Conservation (phyloP, 257 asterid species). For the Pogostemon cablin region DNA sequence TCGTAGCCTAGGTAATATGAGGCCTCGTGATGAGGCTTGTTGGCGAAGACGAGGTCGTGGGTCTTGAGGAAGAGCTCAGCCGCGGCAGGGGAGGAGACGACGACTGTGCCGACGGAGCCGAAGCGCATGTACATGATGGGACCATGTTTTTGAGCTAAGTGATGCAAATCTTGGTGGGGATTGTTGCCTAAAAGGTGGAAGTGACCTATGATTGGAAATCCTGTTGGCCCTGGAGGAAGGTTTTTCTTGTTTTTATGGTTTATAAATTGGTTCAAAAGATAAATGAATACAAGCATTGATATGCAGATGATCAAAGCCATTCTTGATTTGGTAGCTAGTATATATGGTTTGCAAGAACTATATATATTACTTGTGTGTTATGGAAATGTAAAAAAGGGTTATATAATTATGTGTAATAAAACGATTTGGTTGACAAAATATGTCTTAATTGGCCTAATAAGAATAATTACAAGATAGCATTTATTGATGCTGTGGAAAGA, state of each 20-base stretch:
- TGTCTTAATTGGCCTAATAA: no score
- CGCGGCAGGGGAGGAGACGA: constrained; percentile 35
- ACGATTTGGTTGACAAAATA: no score
- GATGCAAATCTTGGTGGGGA: constrained; percentile 29
- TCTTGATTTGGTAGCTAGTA: no score
- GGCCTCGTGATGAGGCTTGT: constrained; percentile 25
- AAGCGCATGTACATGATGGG: constrained; percentile 31
- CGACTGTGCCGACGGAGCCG: constrained; percentile 26
- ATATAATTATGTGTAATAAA: no score
- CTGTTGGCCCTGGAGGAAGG: constrained; percentile 29
- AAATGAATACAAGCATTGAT: neutral
- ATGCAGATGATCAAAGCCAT: no score
- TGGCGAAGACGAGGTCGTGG: constrained; percentile 28
- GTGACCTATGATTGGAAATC: constrained; percentile 31
- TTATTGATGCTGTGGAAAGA: no score
- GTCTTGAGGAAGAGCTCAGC: constrained; percentile 39
- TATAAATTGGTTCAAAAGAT: constrained; percentile 4
- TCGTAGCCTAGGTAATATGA: constrained; percentile 22
- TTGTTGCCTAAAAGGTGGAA: constrained; percentile 32
- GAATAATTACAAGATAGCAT: no score
- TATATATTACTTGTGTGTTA: no score
- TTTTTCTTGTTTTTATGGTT: constrained; percentile 16
- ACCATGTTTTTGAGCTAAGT: constrained; percentile 32
- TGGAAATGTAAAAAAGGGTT: no score
- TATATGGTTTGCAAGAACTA: no score